phyloP scores from a whole-genome alignment of 75 land plant genomes.

The Chamaecyparis obtusa region DNA sequence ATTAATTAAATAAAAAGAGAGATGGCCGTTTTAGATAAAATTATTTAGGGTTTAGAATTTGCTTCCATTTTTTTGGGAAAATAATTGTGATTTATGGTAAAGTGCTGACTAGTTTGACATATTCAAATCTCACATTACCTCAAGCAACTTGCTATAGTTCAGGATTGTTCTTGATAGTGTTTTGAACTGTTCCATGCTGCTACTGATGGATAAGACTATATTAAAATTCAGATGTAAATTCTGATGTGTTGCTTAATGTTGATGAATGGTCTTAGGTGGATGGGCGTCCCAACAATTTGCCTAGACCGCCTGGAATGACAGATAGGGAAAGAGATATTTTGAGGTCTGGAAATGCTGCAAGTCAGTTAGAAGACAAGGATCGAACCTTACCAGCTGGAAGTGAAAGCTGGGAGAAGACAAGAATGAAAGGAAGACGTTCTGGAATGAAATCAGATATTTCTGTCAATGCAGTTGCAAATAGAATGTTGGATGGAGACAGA shows the following conservation, averaged over 20 bases:
- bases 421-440: conserved; percentile 86
- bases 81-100: not conserved
- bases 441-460: conserved; percentile 69
- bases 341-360: conserved; percentile 44
- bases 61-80: not conserved
- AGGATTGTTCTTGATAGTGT: not conserved
- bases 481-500: conserved; percentile 55
- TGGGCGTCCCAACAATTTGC: conserved; percentile 37
- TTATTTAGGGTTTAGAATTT: not conserved
- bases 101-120: not conserved
- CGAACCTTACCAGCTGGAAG: conserved; percentile 29
- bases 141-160: not conserved
- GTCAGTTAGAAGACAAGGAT: conserved; percentile 50
- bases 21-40: not conserved
- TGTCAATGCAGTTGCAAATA: conserved; percentile 29
- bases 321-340: conserved; percentile 69
- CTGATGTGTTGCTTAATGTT: not conserved
- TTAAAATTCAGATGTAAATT: not conserved
- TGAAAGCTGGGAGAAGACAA: conserved; percentile 85
- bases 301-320: conserved; percentile 41
- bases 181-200: not conserved
- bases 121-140: not conserved
- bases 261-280: conserved; percentile 42
- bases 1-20: not conserved
- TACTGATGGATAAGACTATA: not conserved